phyloP scores from a whole-genome alignment of 2,329 filamentous ascomycete species.

The Trichoderma atrobrunneum region DNA sequence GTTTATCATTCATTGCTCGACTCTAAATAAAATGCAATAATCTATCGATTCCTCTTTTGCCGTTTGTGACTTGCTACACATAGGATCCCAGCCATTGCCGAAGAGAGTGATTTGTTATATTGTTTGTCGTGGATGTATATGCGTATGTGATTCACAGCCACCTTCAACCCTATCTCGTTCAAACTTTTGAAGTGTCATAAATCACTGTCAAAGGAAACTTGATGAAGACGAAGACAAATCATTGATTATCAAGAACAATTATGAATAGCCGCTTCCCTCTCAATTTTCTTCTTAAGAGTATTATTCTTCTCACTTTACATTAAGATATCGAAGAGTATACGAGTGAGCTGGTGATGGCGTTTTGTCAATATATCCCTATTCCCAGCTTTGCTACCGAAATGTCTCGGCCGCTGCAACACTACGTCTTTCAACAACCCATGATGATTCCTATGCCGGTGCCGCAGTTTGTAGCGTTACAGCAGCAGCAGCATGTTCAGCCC shows the following conservation, averaged over 20 bases:
- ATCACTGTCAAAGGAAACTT: neutral
- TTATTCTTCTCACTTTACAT: neutral
- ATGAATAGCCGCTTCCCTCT: neutral
- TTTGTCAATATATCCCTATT: slow-evolving; percentile 24
- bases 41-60: neutral
- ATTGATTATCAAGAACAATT: neutral
- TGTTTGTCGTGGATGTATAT: neutral
- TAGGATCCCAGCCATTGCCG: neutral
- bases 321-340: neutral
- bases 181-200: neutral
- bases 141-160: neutral
- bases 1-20: neutral
- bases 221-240: neutral
- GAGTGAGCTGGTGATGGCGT: slow-evolving; percentile 24
- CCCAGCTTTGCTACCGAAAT: slow-evolving; percentile 25
- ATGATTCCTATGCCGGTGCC: neutral
- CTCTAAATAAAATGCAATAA: neutral
- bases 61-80: neutral
- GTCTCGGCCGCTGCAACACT: neutral
- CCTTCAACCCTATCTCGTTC: neutral
- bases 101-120: too few relatives aligned
- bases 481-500: neutral
- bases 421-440: neutral
- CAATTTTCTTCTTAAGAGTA: neutral
- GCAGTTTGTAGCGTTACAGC: neutral